Evolutionary conservation across 441 rosid genomes (phyloP), one percentile per base, ranked within the genome.

Genomic region (Corymbia citriodora): DNA sequence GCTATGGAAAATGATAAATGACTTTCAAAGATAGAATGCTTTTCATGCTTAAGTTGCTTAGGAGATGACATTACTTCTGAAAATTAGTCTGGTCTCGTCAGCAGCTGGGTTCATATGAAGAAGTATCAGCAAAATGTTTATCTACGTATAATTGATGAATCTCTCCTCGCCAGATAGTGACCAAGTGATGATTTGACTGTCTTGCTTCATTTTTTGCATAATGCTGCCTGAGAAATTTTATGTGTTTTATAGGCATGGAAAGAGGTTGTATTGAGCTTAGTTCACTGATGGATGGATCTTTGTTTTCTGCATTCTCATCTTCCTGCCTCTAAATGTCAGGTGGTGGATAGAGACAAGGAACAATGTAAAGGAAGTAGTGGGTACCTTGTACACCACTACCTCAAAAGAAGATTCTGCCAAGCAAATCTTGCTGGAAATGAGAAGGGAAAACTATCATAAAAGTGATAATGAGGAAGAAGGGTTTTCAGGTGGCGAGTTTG

Each of bases 281-380:
- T 79, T 79, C 49, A 79, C 17, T 45, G 52, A 79, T 21, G 52
- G 85, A 79, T 79, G 31, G 85, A 79, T 49, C 10, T 79, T 45
- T 79, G 52, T n/a, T 79, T 79, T 79, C n/a, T 14, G n/a, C 10
- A 79, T 79, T 79, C 85, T 79, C 85, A 79, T 79, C 85, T 79
- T 23, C 45, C 27, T 79, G 85, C 52, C 85, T 45, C n/a, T 79
- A 79, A 79, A 79, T 55, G 23, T 57, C 61, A 89, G 91, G 82
- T 89, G 91, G 91, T 89, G 91, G 91, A 87, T 85, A 65, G 85
- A 86, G 91, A 33, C 85, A 49, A 88, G 54, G n/a, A 45, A 52
- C 83, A 16, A 59, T 83, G 74, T 18, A 17, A 59, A 13, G 70
- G 83, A 87, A 63, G 33, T 65, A 25, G 86, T 2, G 33, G 88